A percentile compares a stretch with the other conserved stretches of the same genome.
phyloP scores from a whole-genome alignment of 2,329 filamentous ascomycete genomes.

The Podosphaera leucotricha region DNA sequence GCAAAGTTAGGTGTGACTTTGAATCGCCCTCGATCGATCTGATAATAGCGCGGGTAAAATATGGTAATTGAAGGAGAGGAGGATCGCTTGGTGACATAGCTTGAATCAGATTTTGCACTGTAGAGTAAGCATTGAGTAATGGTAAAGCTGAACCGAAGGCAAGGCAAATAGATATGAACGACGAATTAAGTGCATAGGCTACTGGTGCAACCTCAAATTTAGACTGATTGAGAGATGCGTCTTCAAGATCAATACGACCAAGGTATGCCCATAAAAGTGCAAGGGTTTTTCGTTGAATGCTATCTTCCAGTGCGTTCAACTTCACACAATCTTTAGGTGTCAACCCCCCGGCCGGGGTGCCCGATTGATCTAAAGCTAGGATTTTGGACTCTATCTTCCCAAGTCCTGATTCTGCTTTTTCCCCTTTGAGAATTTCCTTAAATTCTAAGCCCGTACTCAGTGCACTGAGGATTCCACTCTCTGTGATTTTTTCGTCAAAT shows the following conservation, averaged over 20 bases:
- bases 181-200: constrained; percentile 62
- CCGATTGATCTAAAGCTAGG: constrained; percentile 29
- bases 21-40: constrained; percentile 50
- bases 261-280: constrained; percentile 90
- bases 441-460: constrained; percentile 76
- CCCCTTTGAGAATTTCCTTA: constrained; percentile 48
- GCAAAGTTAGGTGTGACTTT: constrained; percentile 53
- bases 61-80: constrained; percentile 73
- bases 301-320: constrained; percentile 60
- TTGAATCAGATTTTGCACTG: constrained; percentile 74
- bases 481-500: constrained; percentile 64
- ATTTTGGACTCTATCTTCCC: constrained; percentile 67
- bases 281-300: constrained; percentile 61
- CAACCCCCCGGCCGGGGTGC: constrained; percentile 32
- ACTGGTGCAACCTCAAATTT: constrained; percentile 81
- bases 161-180: constrained; percentile 67
- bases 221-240: constrained; percentile 51
- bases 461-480: constrained; percentile 55
- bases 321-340: constrained; percentile 50
- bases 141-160: constrained; percentile 68
- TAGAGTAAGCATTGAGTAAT: constrained; percentile 58
- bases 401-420: constrained; percentile 58
- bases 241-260: constrained; percentile 64
- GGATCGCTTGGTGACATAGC: constrained; percentile 64
- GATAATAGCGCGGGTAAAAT: constrained; percentile 48